A percentile compares a stretch with the other conserved stretches of the same genome.
Evolutionary conservation across 192 early-diverging fungal genomes (phyloP).

Genomic region (Diversispora epigaea): DNA sequence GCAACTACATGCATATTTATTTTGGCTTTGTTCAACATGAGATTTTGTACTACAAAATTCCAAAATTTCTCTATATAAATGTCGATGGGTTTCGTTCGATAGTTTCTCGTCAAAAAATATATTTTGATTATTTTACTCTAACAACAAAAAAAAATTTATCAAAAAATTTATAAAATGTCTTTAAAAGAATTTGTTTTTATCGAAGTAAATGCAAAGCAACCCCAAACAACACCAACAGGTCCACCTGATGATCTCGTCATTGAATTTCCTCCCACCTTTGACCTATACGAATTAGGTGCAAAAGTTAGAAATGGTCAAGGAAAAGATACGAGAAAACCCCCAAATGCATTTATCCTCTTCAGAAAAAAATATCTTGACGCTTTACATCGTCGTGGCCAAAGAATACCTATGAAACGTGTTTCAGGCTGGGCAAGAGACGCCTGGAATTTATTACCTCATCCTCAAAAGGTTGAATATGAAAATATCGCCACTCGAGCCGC

Average conservation of each 20-base stretch:
- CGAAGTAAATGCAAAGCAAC: neutral
- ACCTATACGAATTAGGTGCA: neutral
- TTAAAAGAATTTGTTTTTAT: slow-evolving; percentile 14
- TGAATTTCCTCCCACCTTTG: slow-evolving; percentile 3
- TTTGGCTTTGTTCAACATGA: too few species aligned
- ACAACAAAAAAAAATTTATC: too few species aligned
- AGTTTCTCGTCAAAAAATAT: too few species aligned
- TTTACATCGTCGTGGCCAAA: slow-evolving; percentile 2
- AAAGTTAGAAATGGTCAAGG: neutral
- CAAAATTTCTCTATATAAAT: too few species aligned
- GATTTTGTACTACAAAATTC: too few species aligned
- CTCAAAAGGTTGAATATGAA: neutral
- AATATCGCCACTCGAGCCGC: neutral
- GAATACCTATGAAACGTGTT: neutral
- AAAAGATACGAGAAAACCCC: neutral
- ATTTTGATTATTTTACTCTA: too few species aligned
- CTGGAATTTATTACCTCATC: neutral
- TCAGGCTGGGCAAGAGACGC: slow-evolving; percentile 14
- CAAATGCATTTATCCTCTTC: slow-evolving; percentile 3
- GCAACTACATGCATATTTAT: too few species aligned
- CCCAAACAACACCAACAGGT: neutral
- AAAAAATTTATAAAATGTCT: neutral
- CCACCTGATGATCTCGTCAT: neutral
- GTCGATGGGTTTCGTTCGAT: too few species aligned
- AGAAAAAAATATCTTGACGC: neutral